Conservation (phyloP, 2,329 filamentous ascomycete genomes). For the Aspergillus ochraceoroseus region DNA sequence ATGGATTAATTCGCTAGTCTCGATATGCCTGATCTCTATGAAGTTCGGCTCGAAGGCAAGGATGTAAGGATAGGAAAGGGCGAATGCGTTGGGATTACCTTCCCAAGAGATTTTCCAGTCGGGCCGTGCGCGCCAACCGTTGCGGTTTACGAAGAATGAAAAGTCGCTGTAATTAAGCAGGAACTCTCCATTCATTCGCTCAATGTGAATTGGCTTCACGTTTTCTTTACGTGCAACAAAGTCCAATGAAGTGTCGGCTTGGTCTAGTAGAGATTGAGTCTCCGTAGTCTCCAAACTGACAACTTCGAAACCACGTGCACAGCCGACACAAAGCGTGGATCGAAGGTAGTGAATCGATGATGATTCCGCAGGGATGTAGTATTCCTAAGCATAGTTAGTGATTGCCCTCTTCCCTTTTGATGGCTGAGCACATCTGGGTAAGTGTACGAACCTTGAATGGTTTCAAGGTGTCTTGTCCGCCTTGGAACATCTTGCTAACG, state of each 20-base stretch:
- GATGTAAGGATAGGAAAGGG: slow-evolving; percentile 93
- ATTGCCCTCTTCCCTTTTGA: no score
- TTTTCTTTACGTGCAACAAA: slow-evolving; percentile 93
- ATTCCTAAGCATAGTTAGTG: slow-evolving; percentile 60
- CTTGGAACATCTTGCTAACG: slow-evolving; percentile 90
- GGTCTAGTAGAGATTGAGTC: slow-evolving; percentile 91
- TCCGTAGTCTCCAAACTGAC: slow-evolving; percentile 96
- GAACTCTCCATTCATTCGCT: slow-evolving; percentile 94
- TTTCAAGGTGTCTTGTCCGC: slow-evolving; percentile 88
- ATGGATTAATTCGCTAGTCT: slow-evolving; percentile 83
- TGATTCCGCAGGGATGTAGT: slow-evolving; percentile 98
- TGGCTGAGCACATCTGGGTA: not conserved
- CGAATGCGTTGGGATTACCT: slow-evolving; percentile 84
- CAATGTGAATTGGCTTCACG: slow-evolving; percentile 92
- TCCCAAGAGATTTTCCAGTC: slow-evolving; percentile 99
- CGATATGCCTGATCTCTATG: slow-evolving; percentile 92
- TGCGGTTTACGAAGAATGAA: slow-evolving; percentile 98
- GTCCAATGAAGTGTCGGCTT: slow-evolving; percentile 95
- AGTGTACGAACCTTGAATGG: slow-evolving; percentile 66
- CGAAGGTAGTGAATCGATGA: slow-evolving; percentile 96
- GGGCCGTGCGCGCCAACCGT: slow-evolving; percentile 90
- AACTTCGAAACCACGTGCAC: slow-evolving; percentile 92
- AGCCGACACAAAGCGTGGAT: slow-evolving; percentile 93
- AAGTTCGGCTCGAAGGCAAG: slow-evolving; percentile 96
- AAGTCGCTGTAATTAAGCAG: slow-evolving; percentile 97